Base-by-base conservation (phyloP, 805 yeast species). In the Candida ascalaphidarum region DNA sequence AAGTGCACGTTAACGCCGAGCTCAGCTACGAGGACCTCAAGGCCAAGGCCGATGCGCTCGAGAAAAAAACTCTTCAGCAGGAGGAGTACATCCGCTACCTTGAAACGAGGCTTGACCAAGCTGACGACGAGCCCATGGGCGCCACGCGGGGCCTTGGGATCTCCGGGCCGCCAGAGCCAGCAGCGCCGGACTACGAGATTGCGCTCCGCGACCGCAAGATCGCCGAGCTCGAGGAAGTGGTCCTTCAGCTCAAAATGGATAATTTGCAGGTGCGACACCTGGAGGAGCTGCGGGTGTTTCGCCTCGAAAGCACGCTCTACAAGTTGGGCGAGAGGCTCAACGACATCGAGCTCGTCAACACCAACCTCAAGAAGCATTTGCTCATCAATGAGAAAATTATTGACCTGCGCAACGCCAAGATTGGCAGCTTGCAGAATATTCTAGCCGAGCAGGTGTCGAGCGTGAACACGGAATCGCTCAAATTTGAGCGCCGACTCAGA, bases 301-400 rank as follows among this genome's bases (percentile, higher is more conserved):
- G 70, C 8, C 48, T 81, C 29, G 83, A 78, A 40, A 62, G 65
- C 26, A 65, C 83, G 1, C 52, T 81, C 12, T 68, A 67, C 24
- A 76, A 67, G 35, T 63, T 81, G 35, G 63, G 71, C 12, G 59
- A 56, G n/a, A 76, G 77, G 31, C 63, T 80, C 30, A 64, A 64
- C 28, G 81, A 79, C 34, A 66, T 78, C 18, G 79, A 77, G 35
- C 50, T 61, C n/a, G 78, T 77, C 44, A 81, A 81, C 44, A 52
- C 62, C 17, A 58, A 68, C 27, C 52, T 81, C 19, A 61, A 71
- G 28, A 71, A 65, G 39, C 84, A 79, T 39, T 55, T 78, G 12
- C 58, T 60, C 16, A 58, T 74, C 4, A 60, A 74, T 22, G 72
- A 72, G 33, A 65, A 71, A 36, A 64, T 79, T 33, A 66, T 78